Evolutionary conservation across 2,329 filamentous ascomycete species (phyloP).

Genomic region (Pseudocercospora fuligena): DNA sequence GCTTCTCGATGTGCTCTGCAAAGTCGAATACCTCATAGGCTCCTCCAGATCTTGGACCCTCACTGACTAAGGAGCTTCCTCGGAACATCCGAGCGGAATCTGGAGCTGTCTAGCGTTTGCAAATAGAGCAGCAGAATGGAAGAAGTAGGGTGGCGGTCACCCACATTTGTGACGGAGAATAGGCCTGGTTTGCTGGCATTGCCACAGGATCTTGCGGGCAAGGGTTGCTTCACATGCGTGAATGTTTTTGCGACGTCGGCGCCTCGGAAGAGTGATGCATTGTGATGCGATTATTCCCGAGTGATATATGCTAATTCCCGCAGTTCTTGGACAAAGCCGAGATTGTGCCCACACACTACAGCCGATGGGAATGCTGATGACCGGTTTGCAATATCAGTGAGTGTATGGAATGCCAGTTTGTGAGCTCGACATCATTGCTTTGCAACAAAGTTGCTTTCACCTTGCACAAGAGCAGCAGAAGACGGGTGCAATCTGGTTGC

Average conservation of each 20-base stretch:
- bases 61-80: neutral
- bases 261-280: neutral
- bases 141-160: neutral
- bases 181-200: neutral
- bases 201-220: neutral
- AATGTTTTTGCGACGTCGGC: neutral
- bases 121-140: neutral
- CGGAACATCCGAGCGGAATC: neutral
- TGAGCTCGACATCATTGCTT: too few species aligned
- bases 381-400: too few species aligned
- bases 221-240: neutral
- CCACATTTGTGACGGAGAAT: neutral
- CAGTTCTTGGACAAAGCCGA: neutral
- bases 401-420: too few species aligned
- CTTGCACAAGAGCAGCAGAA: neutral
- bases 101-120: neutral
- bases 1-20: slow-evolving; percentile 7
- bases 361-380: neutral
- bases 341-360: neutral
- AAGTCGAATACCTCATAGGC: slow-evolving; percentile 8
- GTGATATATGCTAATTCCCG: neutral
- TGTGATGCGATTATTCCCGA: slow-evolving; percentile 1
- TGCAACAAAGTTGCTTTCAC: too few species aligned
- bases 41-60: neutral
- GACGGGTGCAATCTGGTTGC: neutral